Conservation (phyloP, 2,329 filamentous ascomycete genomes). For the Pseudopyricularia cyperi region DNA sequence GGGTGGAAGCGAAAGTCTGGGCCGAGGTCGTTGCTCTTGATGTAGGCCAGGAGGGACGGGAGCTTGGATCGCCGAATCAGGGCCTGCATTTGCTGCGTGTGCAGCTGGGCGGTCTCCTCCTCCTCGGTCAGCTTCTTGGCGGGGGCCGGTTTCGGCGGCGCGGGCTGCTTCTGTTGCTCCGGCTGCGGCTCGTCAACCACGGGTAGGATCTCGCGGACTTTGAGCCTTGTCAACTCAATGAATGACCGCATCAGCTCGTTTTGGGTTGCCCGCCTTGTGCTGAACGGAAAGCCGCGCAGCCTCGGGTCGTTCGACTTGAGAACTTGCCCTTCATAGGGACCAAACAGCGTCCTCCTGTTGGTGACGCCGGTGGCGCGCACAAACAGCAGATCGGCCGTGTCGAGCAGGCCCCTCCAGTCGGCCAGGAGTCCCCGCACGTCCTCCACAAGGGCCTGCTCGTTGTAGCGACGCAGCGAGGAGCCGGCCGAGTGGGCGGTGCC, state of each 20-base stretch:
- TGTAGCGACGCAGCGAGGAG: slow-evolving; percentile 79
- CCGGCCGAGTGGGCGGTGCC: slow-evolving; percentile 90
- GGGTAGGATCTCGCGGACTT: slow-evolving; percentile 67
- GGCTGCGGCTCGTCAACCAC: slow-evolving; percentile 30
- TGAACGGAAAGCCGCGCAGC: slow-evolving; percentile 84
- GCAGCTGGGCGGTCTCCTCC: slow-evolving; percentile 68
- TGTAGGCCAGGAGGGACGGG: slow-evolving; percentile 72
- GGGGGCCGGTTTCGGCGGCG: slow-evolving; percentile 27
- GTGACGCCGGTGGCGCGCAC: slow-evolving; percentile 78
- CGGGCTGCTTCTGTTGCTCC: slow-evolving; percentile 8
- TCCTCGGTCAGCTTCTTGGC: slow-evolving; percentile 59
- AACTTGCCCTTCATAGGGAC: slow-evolving; percentile 81
- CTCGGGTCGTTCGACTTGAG: slow-evolving; percentile 66
- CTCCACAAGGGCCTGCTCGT: slow-evolving; percentile 79
- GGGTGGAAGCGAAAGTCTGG: slow-evolving; percentile 68
- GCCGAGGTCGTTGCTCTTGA: slow-evolving; percentile 58
- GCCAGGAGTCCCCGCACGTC: slow-evolving; percentile 71
- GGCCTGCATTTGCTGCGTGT: slow-evolving; percentile 80
- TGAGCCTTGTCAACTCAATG: slow-evolving; percentile 82
- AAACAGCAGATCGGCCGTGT: slow-evolving; percentile 75
- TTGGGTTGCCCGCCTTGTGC: slow-evolving; percentile 80
- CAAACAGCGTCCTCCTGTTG: slow-evolving; percentile 78
- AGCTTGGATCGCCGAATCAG: slow-evolving; percentile 83
- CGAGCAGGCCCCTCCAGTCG: slow-evolving; percentile 79
- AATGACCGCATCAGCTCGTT: slow-evolving; percentile 91